These are phyloP conservation scores for Talaromyces nanjingensis DNA, from an alignment of 495 filamentous ascomycete genomes.

Conservation along the genomic window DNA sequence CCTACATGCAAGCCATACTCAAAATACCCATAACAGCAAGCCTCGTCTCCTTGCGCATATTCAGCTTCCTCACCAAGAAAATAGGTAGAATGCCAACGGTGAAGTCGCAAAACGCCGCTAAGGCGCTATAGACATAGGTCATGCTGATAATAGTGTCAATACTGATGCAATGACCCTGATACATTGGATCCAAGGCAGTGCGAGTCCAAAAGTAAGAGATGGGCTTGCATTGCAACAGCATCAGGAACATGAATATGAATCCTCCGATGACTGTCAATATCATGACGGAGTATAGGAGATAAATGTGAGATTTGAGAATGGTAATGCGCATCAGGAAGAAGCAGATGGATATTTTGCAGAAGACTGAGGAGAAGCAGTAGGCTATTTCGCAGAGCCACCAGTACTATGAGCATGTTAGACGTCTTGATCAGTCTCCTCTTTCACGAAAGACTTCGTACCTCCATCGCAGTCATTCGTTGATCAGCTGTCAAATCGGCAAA, in stretches of 20 bases:
- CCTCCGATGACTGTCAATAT: slow-evolving; percentile 25
- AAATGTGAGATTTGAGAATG: slow-evolving; percentile 25
- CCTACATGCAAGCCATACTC: slow-evolving; percentile 39
- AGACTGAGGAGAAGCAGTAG: slow-evolving; percentile 35
- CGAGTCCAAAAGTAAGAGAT: slow-evolving; percentile 34
- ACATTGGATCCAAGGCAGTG: slow-evolving; percentile 18
- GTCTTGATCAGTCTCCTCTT: neutral
- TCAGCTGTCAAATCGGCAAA: slow-evolving; percentile 19
- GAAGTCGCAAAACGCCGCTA: slow-evolving; percentile 23
- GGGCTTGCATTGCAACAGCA: slow-evolving; percentile 38
- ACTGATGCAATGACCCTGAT: slow-evolving; percentile 30
- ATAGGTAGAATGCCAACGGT: slow-evolving; percentile 31
- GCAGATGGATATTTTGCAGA: slow-evolving; percentile 37
- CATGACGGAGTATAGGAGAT: slow-evolving; percentile 32
- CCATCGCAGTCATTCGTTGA: slow-evolving; percentile 30
- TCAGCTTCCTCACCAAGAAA: slow-evolving; percentile 29
- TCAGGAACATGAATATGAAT: slow-evolving; percentile 33
- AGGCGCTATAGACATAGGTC: slow-evolving; percentile 36
- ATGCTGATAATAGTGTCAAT: slow-evolving; percentile 30
- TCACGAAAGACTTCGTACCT: slow-evolving; percentile 16
- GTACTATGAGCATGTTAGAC: slow-evolving; percentile 16
- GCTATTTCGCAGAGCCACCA: slow-evolving; percentile 39
- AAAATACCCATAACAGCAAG: slow-evolving; percentile 33
- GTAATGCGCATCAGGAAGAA: slow-evolving; percentile 43
- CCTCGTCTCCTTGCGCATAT: slow-evolving; percentile 32